These are phyloP conservation scores for Pichia sp. DNA, from an alignment of 1,139 yeast species.

Conservation along the genomic window DNA sequence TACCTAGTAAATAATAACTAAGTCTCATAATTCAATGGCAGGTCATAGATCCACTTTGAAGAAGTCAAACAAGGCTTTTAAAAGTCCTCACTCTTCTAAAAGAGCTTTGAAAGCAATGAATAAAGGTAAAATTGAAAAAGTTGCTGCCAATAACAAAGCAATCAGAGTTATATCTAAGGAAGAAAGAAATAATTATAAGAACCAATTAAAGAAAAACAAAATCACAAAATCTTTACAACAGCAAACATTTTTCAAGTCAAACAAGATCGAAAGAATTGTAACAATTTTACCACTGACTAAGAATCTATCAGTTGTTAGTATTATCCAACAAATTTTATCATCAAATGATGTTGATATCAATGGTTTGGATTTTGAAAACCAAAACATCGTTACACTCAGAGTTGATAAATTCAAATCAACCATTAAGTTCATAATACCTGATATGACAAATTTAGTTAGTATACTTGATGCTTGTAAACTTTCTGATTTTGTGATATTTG, in stretches of 20 bases:
- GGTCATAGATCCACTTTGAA: constrained; percentile 81
- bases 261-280: constrained; percentile 67
- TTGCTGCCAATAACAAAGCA: constrained; percentile 32
- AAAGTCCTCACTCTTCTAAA: constrained; percentile 86
- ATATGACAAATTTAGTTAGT: constrained; percentile 54
- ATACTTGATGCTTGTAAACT: constrained; percentile 82
- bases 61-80: constrained; percentile 82
- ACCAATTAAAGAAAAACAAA: constrained; percentile 71
- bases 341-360: constrained; percentile 21
- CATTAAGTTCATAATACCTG: constrained; percentile 70
- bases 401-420: constrained; percentile 66
- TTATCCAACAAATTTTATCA: constrained; percentile 44
- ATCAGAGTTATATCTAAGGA: constrained; percentile 46
- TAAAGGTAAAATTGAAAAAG: constrained; percentile 86
- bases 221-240: constrained; percentile 36
- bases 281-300: constrained; percentile 73
- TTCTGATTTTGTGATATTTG: constrained; percentile 83
- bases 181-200: constrained; percentile 73
- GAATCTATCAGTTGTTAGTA: constrained; percentile 54
- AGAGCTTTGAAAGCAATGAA: constrained; percentile 70
- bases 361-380: constrained; percentile 25
- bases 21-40: constrained; percentile 36
- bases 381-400: constrained; percentile 42
- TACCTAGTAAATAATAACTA: too few relatives aligned
- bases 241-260: constrained; percentile 64